Base-by-base conservation (phyloP, 2,329 filamentous ascomycete genomes). In the Fusarium dlaminii region DNA sequence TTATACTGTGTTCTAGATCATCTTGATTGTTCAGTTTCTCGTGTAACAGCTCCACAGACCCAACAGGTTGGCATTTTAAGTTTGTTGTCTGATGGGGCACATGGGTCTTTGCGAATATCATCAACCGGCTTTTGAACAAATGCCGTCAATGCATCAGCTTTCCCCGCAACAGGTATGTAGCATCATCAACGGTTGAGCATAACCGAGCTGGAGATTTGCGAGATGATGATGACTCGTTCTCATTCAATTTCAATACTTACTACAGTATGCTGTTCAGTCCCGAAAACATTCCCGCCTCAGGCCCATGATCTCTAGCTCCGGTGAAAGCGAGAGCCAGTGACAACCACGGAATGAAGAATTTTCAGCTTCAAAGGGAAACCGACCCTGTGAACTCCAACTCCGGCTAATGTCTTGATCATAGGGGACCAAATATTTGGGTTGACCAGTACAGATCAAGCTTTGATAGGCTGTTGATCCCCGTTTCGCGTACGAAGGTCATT, bases 331-430 rank as follows among this genome's bases (percentile, higher is more conserved):
- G 39, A 59, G 42, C 39, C 68, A 66, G 72, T 55, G 55, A 49
- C 49, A 55, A 48, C 37, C 8, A 43, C 29, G 39, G 42, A 52
- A 43, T 56, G 48, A 46, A 54, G 43, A 61, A 46, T 34, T 61
- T 59, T 64, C 75, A 73, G 71, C 75, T 65, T 72, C 71, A 57
- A 72, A 60, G 64, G 58, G 65, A 63, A 65, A 46, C 32, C 62
- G 62, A 64, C 54, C 60, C 67, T 59, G 48, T 67, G 68, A 70
- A 66, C 63, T 60, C 45, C 65, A 63, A 70, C 60, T 42, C 40
- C 40, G 32, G 60, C 34, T 39, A 60, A 67, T 66, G 63, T 29
- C 63, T 66, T 52, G 17, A 42, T 45, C 46, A 20, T 51, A 58
- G 49, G 63, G 36, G 68, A 48, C 60, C 36, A 57, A 51, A 39